These are phyloP conservation scores for Dothideomycetes sp. DNA, from an alignment of 2,329 filamentous ascomycete genomes.

Conservation along the genomic window DNA sequence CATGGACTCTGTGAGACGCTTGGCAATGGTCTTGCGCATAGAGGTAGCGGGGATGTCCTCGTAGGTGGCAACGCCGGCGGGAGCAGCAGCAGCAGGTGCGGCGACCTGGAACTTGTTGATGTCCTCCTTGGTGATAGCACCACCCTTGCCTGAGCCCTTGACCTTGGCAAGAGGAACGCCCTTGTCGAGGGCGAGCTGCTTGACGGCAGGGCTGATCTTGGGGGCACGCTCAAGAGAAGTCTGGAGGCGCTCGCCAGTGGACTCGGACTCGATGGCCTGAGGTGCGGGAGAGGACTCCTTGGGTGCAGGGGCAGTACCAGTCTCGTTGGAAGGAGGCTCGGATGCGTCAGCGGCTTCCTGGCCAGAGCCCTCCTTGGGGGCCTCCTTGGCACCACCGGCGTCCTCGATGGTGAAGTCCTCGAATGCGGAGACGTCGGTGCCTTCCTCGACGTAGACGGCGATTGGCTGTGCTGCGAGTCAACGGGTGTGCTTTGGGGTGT, in stretches of 20 bases:
- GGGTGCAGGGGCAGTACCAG: constrained; percentile 46
- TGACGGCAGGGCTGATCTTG: constrained; percentile 59
- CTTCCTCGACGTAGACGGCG: constrained; percentile 87
- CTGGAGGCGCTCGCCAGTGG: constrained; percentile 67
- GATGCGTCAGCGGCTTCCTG: constrained; percentile 51
- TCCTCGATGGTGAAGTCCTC: constrained; percentile 80
- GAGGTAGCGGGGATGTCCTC: constrained; percentile 74
- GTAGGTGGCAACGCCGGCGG: constrained; percentile 52
- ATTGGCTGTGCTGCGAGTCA: constrained; percentile 59
- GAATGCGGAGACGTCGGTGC: constrained; percentile 75
- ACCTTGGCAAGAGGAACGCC: constrained; percentile 64
- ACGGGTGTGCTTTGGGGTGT: not conserved
- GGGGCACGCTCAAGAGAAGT: constrained; percentile 74
- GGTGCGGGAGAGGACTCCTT: constrained; percentile 40
- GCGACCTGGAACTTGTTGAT: constrained; percentile 67
- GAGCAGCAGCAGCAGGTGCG: constrained; percentile 31
- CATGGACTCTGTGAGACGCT: constrained; percentile 77
- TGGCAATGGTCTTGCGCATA: constrained; percentile 98
- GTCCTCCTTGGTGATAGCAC: constrained; percentile 83
- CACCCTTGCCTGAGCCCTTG: constrained; percentile 79
- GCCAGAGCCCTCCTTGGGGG: constrained; percentile 52
- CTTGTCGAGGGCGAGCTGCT: constrained; percentile 75
- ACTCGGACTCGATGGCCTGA: constrained; percentile 58
- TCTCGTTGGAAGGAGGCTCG: constrained; percentile 47
- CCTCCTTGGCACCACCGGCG: constrained; percentile 70